Percentiles rank a stretch among this genome's conserved stretches.
phyloP scores from a whole-genome alignment of 768 basidiomycete genomes.

The Agrocybe praecox region DNA sequence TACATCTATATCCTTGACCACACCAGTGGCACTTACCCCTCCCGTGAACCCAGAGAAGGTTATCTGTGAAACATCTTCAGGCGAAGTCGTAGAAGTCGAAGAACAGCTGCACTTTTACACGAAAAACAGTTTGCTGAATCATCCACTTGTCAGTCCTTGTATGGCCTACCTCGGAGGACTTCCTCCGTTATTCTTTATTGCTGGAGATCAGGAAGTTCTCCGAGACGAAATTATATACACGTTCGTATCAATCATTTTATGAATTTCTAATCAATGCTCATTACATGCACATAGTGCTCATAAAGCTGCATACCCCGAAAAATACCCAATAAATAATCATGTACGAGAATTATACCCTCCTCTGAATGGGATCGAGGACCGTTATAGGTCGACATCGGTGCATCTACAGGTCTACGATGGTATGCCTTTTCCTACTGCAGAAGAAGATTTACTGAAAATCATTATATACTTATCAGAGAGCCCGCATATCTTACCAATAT shows the following conservation, averaged over 20 bases:
- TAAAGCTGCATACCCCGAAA: constrained; percentile 84
- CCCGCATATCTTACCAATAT: constrained; percentile 72
- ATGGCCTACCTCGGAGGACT: constrained; percentile 87
- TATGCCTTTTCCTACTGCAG: constrained; percentile 23
- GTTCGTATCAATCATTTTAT: constrained; percentile 41
- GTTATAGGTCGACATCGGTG: constrained; percentile 66
- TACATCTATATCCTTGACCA: background rate
- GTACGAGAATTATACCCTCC: constrained; percentile 56
- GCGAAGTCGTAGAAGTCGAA: constrained; percentile 54
- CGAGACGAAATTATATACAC: constrained; percentile 90
- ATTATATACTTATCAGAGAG: constrained; percentile 46
- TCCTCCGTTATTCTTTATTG: constrained; percentile 83
- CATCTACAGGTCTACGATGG: constrained; percentile 96
- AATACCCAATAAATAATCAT: constrained; percentile 53
- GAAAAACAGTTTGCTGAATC: constrained; percentile 72
- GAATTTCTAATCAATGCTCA: background rate
- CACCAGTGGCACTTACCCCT: constrained; percentile 22
- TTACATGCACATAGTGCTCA: constrained; percentile 64
- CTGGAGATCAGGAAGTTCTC: constrained; percentile 88
- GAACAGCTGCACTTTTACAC: constrained; percentile 88
- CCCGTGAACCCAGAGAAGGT: constrained; percentile 44
- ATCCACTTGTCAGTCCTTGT: constrained; percentile 85
- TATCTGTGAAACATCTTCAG: constrained; percentile 43
- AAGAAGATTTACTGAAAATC: constrained; percentile 19
- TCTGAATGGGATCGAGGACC: constrained; percentile 54